Evolutionary conservation across 192 early-diverging fungal species (phyloP).

Genomic region (Phlyctochytrium planicorne): DNA sequence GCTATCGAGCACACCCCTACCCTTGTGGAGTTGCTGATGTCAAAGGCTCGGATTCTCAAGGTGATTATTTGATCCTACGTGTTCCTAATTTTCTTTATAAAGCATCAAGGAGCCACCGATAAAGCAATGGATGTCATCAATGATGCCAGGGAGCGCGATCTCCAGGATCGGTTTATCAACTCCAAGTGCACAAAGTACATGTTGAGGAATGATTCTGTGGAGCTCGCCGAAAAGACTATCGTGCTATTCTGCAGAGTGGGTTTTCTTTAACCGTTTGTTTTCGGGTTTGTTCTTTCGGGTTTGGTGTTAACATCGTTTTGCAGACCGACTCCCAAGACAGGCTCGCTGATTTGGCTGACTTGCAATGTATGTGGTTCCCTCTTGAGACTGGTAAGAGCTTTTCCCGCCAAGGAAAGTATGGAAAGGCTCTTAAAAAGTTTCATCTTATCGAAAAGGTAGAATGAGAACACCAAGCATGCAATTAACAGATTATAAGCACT

Average conservation of each 20-base stretch:
- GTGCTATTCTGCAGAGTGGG: conserved; percentile 77
- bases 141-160: conserved; percentile 81
- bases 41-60: conserved; percentile 93
- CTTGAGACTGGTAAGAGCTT: conserved; percentile 75
- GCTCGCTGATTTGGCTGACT: conserved; percentile 77
- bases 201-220: conserved; percentile 76
- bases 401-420: conserved; percentile 63
- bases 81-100: neutral
- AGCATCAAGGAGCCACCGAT: conserved; percentile 76
- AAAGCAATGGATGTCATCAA: conserved; percentile 80
- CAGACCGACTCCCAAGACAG: conserved; percentile 54
- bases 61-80: conserved; percentile 13
- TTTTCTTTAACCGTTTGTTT: conserved; percentile 6
- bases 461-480: neutral
- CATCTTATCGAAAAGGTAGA: conserved; percentile 76
- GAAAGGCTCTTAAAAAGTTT: conserved; percentile 84
- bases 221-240: conserved; percentile 82
- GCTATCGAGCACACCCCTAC: conserved; percentile 88
- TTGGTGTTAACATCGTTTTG: neutral
- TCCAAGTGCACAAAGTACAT: conserved; percentile 93
- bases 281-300: conserved; percentile 4
- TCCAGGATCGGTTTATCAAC: conserved; percentile 95
- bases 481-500: conserved; percentile 45
- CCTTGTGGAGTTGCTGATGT: conserved; percentile 87
- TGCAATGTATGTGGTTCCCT: conserved; percentile 93